Evolutionary conservation across 169 alveolate genomes (phyloP).

Genomic region (Plasmodium malariae): DNA sequence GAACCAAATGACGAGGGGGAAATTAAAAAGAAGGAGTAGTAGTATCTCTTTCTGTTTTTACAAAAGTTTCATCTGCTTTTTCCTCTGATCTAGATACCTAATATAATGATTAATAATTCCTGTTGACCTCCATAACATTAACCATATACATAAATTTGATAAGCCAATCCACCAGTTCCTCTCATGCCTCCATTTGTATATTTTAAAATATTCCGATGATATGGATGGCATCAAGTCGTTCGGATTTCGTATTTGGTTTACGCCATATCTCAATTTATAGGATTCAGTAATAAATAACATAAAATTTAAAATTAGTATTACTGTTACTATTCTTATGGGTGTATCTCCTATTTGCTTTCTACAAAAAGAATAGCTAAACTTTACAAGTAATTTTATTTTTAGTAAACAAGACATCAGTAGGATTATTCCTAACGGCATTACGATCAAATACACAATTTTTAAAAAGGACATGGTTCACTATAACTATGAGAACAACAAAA

Average conservation of each 20-base stretch:
- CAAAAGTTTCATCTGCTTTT: slow-evolving; percentile 15
- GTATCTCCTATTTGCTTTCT: slow-evolving; percentile 76
- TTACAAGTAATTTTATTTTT: slow-evolving; percentile 62
- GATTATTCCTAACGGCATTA: slow-evolving; percentile 66
- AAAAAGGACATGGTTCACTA: slow-evolving; percentile 32
- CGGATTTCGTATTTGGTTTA: slow-evolving; percentile 28
- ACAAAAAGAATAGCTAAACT: slow-evolving; percentile 67
- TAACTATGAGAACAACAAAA: background rate
- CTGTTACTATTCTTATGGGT: slow-evolving; percentile 69
- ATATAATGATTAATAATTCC: slow-evolving; percentile 69
- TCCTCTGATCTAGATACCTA: slow-evolving; percentile 54
- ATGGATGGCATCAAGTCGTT: slow-evolving; percentile 41
- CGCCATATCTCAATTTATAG: slow-evolving; percentile 44
- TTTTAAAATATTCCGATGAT: slow-evolving; percentile 52
- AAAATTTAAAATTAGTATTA: slow-evolving; percentile 59
- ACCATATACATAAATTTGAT: slow-evolving; percentile 76
- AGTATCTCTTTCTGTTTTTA: background rate
- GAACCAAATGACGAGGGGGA: no score
- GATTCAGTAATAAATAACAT: slow-evolving; percentile 67
- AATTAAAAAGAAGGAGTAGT: slow-evolving; percentile 57
- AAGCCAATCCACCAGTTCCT: slow-evolving; percentile 77
- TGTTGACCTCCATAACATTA: slow-evolving; percentile 74
- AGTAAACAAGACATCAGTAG: slow-evolving; percentile 73
- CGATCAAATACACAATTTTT: slow-evolving; percentile 52
- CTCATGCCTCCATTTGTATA: slow-evolving; percentile 77